Base-by-base conservation (phyloP, 768 basidiomycete species). In the Lentinula raphanica region DNA sequence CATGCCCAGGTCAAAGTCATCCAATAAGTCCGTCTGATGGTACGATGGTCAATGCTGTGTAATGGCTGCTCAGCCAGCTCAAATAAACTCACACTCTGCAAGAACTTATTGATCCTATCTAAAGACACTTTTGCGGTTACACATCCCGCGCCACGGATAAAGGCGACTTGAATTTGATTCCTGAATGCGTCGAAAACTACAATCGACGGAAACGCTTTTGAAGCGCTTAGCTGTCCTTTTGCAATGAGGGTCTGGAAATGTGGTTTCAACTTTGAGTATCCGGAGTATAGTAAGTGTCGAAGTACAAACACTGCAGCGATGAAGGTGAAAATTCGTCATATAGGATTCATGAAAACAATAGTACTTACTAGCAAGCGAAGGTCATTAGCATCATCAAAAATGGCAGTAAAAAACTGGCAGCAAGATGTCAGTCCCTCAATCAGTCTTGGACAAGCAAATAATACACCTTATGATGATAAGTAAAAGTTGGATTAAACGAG, bases 321-420 rank as follows among this genome's bases (percentile, higher is more conserved):
- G n/a, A n/a, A n/a, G n/a, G n/a, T n/a, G n/a, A n/a, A n/a, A n/a
- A n/a, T n/a, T n/a, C n/a, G n/a, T n/a, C n/a, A n/a, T n/a, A n/a
- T n/a, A n/a, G n/a, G n/a, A 15, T 7, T 12, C 6, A 27, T 65
- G 8, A 32, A 9, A 51, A 17, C 19, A 29, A 15, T 12, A n/a
- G 63, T 29, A 49, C 82, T 56, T 70, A 85, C 76, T 85, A 88
- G 9, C 81, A 74, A 1, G 78, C 74, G 63, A 82, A 90, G 1
- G 86, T 84, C 15, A 79, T 76, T 36, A 86, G 63, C 88, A 90
- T 90, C 31, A 81, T 84, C 1, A 80, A 36, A 12, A 89, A 68
- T 0, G 89, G 88, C 46, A 89, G 77, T 35, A 80, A 56, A 60
- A 76, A 82, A 64, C 85, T 88, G 1, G 39, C 35, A 29, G 45